Evolutionary conservation across 2,329 filamentous ascomycete genomes (phyloP).

Genomic region (Aureobasidium mangrovei): DNA sequence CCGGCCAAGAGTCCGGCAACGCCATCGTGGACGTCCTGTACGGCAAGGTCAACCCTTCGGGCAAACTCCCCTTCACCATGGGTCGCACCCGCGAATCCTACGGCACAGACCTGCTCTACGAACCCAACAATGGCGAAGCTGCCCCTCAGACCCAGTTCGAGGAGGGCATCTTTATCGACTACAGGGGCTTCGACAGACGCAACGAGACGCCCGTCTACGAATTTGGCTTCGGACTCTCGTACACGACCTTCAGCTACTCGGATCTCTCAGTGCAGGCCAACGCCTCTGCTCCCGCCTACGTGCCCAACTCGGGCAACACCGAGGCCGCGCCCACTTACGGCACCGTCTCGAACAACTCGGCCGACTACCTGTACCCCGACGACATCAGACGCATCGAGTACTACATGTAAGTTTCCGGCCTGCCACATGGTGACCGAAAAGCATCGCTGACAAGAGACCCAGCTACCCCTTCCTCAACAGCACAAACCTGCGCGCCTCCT

Average conservation of each 20-base stretch:
- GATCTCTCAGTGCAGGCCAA: conserved; percentile 48
- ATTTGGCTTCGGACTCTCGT: conserved; percentile 72
- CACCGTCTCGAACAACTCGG: conserved; percentile 52
- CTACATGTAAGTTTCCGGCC: conserved; percentile 40
- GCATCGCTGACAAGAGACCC: not conserved
- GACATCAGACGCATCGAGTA: conserved; percentile 43
- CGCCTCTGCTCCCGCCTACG: conserved; percentile 43
- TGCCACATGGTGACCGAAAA: not conserved
- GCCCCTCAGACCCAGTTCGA: conserved; percentile 65
- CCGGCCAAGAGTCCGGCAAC: conserved; percentile 77
- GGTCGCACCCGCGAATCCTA: conserved; percentile 60
- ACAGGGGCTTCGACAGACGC: conserved; percentile 51
- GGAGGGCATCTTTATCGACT: conserved; percentile 77
- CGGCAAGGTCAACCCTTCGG: conserved; percentile 67
- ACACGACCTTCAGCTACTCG: conserved; percentile 72
- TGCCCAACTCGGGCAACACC: conserved; percentile 53
- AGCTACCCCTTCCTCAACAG: conserved; percentile 62
- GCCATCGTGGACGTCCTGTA: conserved; percentile 76
- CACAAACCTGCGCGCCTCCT: conserved; percentile 49
- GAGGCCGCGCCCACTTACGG: conserved; percentile 55
- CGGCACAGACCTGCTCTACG: conserved; percentile 56
- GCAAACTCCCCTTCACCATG: conserved; percentile 73
- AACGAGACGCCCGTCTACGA: conserved; percentile 64
- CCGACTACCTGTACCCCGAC: conserved; percentile 60
- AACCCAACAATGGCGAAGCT: conserved; percentile 57